A percentile compares a stretch with the other conserved stretches of the same genome.
Evolutionary conservation across 352 stramenopile species (phyloP).

Genomic region (Phytophthora melonis): DNA sequence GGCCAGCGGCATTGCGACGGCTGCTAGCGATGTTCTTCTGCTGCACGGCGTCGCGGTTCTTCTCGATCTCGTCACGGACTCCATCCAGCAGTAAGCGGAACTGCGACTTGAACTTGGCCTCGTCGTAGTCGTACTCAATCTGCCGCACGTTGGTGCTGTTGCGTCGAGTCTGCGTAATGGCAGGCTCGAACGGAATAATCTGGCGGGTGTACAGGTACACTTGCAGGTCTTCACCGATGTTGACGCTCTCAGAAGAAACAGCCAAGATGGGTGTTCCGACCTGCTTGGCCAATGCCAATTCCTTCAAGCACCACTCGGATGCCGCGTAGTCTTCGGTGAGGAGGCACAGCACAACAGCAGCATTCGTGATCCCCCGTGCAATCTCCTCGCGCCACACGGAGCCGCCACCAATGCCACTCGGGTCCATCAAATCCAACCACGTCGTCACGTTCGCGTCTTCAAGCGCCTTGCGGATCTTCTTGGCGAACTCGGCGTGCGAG

Average conservation of each 20-base stretch:
- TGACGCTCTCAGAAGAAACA: slow-evolving; percentile 73
- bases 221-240: slow-evolving; percentile 78
- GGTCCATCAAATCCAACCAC: slow-evolving; percentile 89
- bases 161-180: slow-evolving; percentile 62
- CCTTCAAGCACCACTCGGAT: slow-evolving; percentile 89
- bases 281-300: slow-evolving; percentile 84
- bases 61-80: slow-evolving; percentile 87
- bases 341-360: slow-evolving; percentile 78
- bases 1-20: slow-evolving; percentile 25
- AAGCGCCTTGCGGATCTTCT: slow-evolving; percentile 74
- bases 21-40: slow-evolving; percentile 54
- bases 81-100: slow-evolving; percentile 84
- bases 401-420: slow-evolving; percentile 84
- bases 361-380: slow-evolving; percentile 79
- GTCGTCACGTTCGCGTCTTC: slow-evolving; percentile 86
- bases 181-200: slow-evolving; percentile 79
- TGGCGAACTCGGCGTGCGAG: slow-evolving; percentile 83
- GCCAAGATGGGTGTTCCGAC: slow-evolving; percentile 80
- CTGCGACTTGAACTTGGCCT: slow-evolving; percentile 72
- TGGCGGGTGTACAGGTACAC: slow-evolving; percentile 89
- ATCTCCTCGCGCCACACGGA: slow-evolving; percentile 88
- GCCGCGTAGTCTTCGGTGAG: slow-evolving; percentile 82
- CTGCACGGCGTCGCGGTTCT: slow-evolving; percentile 58
- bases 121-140: slow-evolving; percentile 86
- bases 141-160: slow-evolving; percentile 66